Evolutionary conservation across 176 grass and related monocot genomes (phyloP), one percentile per base, ranked within the genome.

Genomic region (Zizania latifolia): DNA sequence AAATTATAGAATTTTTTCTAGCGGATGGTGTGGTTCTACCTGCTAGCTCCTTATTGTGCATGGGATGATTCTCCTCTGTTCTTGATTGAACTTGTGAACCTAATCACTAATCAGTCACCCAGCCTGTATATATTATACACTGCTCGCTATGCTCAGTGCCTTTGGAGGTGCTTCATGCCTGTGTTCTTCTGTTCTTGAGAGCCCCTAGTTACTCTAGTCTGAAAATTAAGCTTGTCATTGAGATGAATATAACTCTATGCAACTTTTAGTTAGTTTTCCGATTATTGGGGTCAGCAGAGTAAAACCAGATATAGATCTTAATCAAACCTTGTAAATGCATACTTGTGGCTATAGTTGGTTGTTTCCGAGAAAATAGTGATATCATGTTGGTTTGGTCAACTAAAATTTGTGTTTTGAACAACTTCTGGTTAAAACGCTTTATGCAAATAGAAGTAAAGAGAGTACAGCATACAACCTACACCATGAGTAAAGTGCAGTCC

Each of bases 301-400:
- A 36, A 62, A 60, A 70, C 38, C 10, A 13, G 7, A 61, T 35
- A 13, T 36, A 71, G 11, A 34, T 62, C 28, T 62, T 81, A 64
- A n/a, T 50, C 1, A 50, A 58, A 3, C 59, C 17, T 71, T 15
- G 11, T 12, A 15, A 36, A n/a, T 6, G 2, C n/a, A 58, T 75
- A 29, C 22, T 76, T 71, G 35, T 76, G 46, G 63, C 7, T 21
- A 2, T 1, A 16, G 46, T 43, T 48, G 16, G 29, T 79, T 13
- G 4, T 19, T 34, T 79, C 37, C 6, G 24, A 28, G 40, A 57
- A 70, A 24, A 11, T 55, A 54, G 36, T 35, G 19, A 15, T 26
- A 30, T 77, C 23, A 26, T 55, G 41, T 84, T 83, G 26, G 40
- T 76, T 78, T 16, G 17, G 5, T 77, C 22, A 61, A 21, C 30